Evolutionary conservation across 140 eudicot genomes (phyloP), one percentile per base, ranked within the genome.

Genomic region (Stevia rebaudiana): DNA sequence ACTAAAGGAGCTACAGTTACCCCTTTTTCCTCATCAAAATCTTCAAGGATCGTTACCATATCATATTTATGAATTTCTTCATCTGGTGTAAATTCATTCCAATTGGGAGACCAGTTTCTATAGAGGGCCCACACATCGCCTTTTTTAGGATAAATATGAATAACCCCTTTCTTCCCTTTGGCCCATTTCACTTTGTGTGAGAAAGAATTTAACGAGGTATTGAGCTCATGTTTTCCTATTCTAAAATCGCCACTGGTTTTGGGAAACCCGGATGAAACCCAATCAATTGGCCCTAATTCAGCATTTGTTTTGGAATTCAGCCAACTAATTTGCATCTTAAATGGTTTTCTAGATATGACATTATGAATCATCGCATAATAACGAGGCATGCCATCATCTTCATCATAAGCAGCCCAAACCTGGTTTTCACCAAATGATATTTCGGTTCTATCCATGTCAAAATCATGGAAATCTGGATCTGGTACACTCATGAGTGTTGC

Each of bases 371-470:
- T 30, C n/a, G 87, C 92, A 73, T 84, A 84, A 41, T 70, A 81
- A 15, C 92, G 81, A 51, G 92, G 87, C 92, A 84, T 84, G 6
- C 92, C 92, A 22, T 84, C 91, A 40, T 84, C 87, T 43, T 84
- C 82, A 57, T 84, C 91, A 24, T 84, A 84, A 61, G 83, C 78
- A 44, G 87, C 91, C 91, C 91, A 84, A 18, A 84, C 79, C 65
- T 84, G 77, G 68, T 78, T 78, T 73, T 75, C 81, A 17, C 65
- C 69, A 68, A 87, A 87, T 1, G 83, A 74, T 22, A 57, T 70
- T 65, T 83, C 88, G 2, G 70, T 68, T 65, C 92, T 79, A 51
- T 76, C 84, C 70, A 59, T 76, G 63, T 84, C 91, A 51, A 84
- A 84, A 43, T 84, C 84, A 61, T 78, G 76, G 61, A 84, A 84